Percentiles rank a stretch among this genome's conserved stretches.
Evolutionary conservation across 306 rosid genomes (phyloP).

Genomic region (Abrus precatorius): DNA sequence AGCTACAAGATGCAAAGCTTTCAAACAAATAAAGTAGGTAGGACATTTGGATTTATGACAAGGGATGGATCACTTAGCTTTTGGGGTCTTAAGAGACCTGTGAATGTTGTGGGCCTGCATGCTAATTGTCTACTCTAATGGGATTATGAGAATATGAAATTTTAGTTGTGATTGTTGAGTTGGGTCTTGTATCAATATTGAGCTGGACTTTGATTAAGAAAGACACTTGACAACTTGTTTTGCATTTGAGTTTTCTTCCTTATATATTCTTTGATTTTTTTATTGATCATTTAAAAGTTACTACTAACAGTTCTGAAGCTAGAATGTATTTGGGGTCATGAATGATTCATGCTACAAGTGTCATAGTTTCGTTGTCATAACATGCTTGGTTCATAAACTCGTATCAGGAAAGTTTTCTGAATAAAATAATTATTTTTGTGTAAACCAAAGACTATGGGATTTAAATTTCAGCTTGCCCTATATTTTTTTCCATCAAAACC

Average conservation of each 20-base stretch:
- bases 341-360: slow-evolving; percentile 11
- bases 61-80: slow-evolving; percentile 6
- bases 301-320: slow-evolving; percentile 1
- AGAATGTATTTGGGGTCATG: neutral
- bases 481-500: neutral
- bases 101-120: slow-evolving; percentile 11
- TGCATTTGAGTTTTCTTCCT: neutral
- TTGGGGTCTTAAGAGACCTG: neutral
- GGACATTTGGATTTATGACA: neutral
- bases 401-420: neutral
- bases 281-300: slow-evolving; percentile 1
- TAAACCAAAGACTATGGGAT: neutral
- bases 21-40: neutral
- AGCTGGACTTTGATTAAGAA: slow-evolving; percentile 23
- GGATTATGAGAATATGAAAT: neutral
- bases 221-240: neutral
- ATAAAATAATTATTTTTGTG: slow-evolving; percentile 11
- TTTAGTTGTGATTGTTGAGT: slow-evolving; percentile 35
- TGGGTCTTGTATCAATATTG: slow-evolving; percentile 1
- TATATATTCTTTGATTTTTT: neutral
- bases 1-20: neutral
- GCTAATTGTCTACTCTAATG: neutral
- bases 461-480: slow-evolving; percentile 14
- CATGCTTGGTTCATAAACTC: slow-evolving; percentile 10
- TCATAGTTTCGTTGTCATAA: slow-evolving; percentile 25